Evolutionary conservation across 139 green algal species (phyloP), one percentile per base, ranked within the genome.

Genomic region (Micractinium sp.): DNA sequence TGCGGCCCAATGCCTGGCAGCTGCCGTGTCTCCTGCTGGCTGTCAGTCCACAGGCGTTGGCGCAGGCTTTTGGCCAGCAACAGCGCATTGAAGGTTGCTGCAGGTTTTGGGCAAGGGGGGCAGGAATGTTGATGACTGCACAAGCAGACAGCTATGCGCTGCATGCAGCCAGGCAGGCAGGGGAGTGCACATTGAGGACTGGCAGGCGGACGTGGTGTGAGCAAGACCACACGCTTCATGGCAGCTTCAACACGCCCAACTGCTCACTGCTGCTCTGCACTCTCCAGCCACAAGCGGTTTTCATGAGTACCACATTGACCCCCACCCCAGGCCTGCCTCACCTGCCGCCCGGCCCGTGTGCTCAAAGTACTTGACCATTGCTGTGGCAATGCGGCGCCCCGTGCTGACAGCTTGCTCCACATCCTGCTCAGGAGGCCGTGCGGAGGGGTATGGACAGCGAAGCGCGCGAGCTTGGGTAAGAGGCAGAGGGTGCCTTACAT

Each of bases 11-110:
- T 88, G 81, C 81, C 88, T 0, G 81, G 3, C 66, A 93, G 39
- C 87, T 91, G 87, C 56, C 93, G 87, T 23, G 67, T 90, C 38
- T 91, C 83, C 47, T 91, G 80, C 53, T 61, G 18, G 5, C 85
- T 92, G 89, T 92, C 92, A 0, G 92, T 90, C 95, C 95, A 97
- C 91, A 96, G 92, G 29, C 94, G 88, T 29, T 91, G 78, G n/a
- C 73, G 87, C 53, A 96, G 91, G 25, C 89, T 91, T 61, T 95
- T 95, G 35, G 88, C 69, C 79, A 96, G 88, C 66, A 95, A 81
- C 84, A 94, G 77, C 25, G 93, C 90, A 56, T 94, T 93, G 85
- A 84, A 92, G 79, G 92, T 79, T 39, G 88, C 90, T 83, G 66
- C 39, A 29, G 47, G 19, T 23, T 5, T 5, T 9, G 47, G 9